phyloP scores from a whole-genome alignment of 1,284 basidiomycete genomes.

The Melampsora occidentalis region DNA sequence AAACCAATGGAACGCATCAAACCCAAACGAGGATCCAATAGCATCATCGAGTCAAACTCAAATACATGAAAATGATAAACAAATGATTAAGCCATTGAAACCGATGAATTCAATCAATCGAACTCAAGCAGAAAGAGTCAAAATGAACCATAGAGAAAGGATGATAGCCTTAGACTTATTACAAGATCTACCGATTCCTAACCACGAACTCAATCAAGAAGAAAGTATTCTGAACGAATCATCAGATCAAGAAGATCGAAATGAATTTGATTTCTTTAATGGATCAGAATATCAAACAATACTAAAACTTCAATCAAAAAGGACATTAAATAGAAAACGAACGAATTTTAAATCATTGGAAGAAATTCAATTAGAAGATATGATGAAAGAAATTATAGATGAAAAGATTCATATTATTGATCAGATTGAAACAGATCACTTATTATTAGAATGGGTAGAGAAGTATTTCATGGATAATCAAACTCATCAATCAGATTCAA shows the following conservation, averaged over 20 bases:
- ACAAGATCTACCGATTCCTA: conserved; percentile 34
- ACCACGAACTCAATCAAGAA: neutral
- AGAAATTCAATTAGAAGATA: conserved; percentile 24
- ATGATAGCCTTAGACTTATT: conserved; percentile 22
- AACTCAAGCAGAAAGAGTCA: conserved; percentile 18
- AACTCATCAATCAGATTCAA: neutral
- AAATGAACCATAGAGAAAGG: conserved; percentile 32
- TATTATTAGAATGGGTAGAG: conserved; percentile 23
- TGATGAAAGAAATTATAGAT: conserved; percentile 35
- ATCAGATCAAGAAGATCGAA: neutral
- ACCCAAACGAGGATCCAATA: neutral
- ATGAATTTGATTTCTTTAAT: neutral
- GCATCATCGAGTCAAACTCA: neutral
- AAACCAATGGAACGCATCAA: neutral
- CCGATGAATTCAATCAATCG: conserved; percentile 17
- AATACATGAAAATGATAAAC: neutral
- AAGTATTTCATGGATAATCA: neutral
- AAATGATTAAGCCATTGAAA: conserved; percentile 18
- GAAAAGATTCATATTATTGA: conserved; percentile 17
- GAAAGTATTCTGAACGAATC: neutral
- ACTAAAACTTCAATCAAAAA: conserved; percentile 10
- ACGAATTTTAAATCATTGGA: conserved; percentile 14
- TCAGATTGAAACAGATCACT: conserved; percentile 11
- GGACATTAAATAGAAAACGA: conserved; percentile 8
- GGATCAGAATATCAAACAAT: conserved; percentile 21